Evolutionary conservation across 306 rosid species (phyloP).

Genomic region (Malus domestica): ASM211411v1 NC_041795.1:23999501-24000000

Average conservation of each 20-base stretch:
- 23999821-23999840: neutral
- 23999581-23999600: neutral
- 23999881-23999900: neutral
- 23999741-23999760: conserved; percentile 29
- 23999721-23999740: conserved; percentile 15
- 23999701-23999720: neutral
- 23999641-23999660: neutral
- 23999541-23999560: neutral
- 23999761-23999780: conserved; percentile 38
- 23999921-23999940: neutral
- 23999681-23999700: neutral
- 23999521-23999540: neutral
- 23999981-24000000: neutral
- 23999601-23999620: neutral
- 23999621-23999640: conserved; percentile 1
- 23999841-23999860: neutral
- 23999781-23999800: neutral
- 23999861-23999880: neutral
- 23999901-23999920: neutral
- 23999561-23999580: neutral
- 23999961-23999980: neutral
- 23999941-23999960: neutral
- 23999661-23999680: neutral
- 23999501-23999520: neutral
- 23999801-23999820: neutral